Conservation (phyloP, 2,329 filamentous ascomycete genomes). For the Colletotrichum trifolii region DNA sequence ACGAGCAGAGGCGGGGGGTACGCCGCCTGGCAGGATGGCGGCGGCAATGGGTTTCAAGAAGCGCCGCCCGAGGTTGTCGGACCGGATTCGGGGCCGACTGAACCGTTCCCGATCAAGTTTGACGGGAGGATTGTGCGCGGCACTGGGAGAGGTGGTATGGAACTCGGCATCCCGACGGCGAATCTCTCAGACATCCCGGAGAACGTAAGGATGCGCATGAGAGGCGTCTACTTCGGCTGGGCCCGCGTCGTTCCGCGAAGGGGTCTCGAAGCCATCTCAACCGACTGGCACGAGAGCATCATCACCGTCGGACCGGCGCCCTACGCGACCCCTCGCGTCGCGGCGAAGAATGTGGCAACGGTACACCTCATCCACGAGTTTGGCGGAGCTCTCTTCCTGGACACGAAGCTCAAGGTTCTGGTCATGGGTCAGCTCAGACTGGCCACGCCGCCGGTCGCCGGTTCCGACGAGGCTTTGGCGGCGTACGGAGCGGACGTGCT, state of each 20-base stretch:
- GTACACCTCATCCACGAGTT: slow-evolving; percentile 67
- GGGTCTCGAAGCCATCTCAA: slow-evolving; percentile 45
- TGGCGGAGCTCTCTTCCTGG: slow-evolving; percentile 53
- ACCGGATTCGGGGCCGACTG: slow-evolving; percentile 60
- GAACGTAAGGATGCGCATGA: slow-evolving; percentile 63
- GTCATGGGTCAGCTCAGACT: slow-evolving; percentile 70
- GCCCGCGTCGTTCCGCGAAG: slow-evolving; percentile 55
- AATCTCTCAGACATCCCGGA: slow-evolving; percentile 64
- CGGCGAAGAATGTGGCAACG: slow-evolving; percentile 60
- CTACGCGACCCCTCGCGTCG: slow-evolving; percentile 56
- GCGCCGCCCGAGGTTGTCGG: slow-evolving; percentile 54
- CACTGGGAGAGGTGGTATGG: slow-evolving; percentile 51
- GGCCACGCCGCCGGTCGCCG: slow-evolving; percentile 32
- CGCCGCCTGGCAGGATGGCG: slow-evolving; percentile 44
- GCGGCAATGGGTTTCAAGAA: slow-evolving; percentile 41
- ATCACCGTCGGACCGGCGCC: slow-evolving; percentile 66
- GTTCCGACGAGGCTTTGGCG: slow-evolving; percentile 41
- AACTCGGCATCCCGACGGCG: slow-evolving; percentile 63
- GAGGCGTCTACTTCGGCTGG: slow-evolving; percentile 76
- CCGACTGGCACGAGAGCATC: slow-evolving; percentile 69
- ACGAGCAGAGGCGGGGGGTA: slow-evolving; percentile 48
- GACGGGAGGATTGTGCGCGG: slow-evolving; percentile 58
- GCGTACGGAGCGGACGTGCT: slow-evolving; percentile 53
- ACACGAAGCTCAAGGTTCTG: slow-evolving; percentile 60
- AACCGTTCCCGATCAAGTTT: slow-evolving; percentile 66